Base-by-base conservation (phyloP, 2,329 filamentous ascomycete genomes). In the Domatiomyces globalis region DNA sequence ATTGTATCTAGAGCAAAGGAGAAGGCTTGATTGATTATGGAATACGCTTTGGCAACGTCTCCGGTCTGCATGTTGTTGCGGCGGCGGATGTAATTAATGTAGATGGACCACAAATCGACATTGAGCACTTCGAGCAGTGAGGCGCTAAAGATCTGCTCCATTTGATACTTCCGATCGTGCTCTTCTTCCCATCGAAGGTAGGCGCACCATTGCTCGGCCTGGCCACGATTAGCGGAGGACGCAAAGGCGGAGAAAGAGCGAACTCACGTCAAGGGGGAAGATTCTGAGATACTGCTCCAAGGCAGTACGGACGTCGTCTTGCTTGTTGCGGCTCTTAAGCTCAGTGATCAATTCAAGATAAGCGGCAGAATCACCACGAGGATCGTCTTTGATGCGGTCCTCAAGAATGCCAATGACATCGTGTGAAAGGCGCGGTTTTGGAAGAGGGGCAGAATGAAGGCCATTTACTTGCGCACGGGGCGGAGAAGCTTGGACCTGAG, bases 71-170 rank as follows among this genome's bases (percentile, higher is more conserved):
- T 73, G 58, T 94, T 90, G 67, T 95, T 92, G 57, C 87, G 80
- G 46, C 92, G 84, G 49, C 92, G 87, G 56, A 96, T 86, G 66
- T 96, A 95, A 68, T 95, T 88, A 55, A 98, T 80, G 66, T 98
- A 98, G 29, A 88, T 79, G 5, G 85, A 87, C 87, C 89, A 98
- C 18, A 98, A 77, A 55, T 85, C 79, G 42, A 96, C 84, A 64
- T 90, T 86, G 9, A 86, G 83, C 18, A 92, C 83, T 7, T 78
- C 78, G 60, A 87, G 76, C 42, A 98, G 78, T 29, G 85, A 88
- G 59, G 81, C 79, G 57, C 80, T 81, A 66, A 98, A 95, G 19
- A 98, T 82, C 49, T 81, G 76, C 66, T 95, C 90, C 15, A 94
- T 82, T 46, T 80, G 80, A 52, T 77, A 75, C 54, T 92, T 84